Base-by-base conservation (phyloP, 805 yeast genomes). In the Metschnikowia drakensbergensis region DNA sequence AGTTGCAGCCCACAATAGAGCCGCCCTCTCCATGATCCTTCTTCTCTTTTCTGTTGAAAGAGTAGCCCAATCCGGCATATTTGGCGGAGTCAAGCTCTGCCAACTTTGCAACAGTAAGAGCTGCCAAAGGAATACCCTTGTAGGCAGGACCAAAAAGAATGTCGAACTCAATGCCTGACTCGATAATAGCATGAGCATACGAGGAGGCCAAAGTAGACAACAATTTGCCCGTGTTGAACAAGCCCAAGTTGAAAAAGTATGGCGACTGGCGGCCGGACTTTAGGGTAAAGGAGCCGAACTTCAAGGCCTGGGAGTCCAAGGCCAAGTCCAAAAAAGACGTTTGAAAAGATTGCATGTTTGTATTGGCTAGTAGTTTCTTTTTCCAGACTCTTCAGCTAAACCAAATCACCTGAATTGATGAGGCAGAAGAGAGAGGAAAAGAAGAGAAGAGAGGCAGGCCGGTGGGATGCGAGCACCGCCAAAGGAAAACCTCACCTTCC, bases 1-100 rank as follows among this genome's bases (percentile, higher is more conserved):
- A 77, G 5, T 81, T 68, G 40, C 86, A 82, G 33, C 99, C 99
- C 37, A 94, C 98, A 58, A 92, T 87, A 49, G 80, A 80, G 10
- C 99, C 99, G 57, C 98, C 99, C 72, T 92, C 99, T 48, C 99
- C 99, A 64, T 92, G 99, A 64, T 91, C 97, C 71, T 92, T 92
- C 75, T 86, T 86, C 69, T 90, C 97, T 72, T 92, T 94, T 68
- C 99, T 83, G 77, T 92, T 92, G 77, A 89, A 92, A n/a, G 97
- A 83, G 66, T 91, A 94, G 40, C 88, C 89, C 42, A 88, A 73
- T 51, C 81, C 66, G 45, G 80, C 82, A 62, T 81, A 90, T 62
- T 84, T 83, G 48, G 79, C 81, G n/a, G 89, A 88, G 50, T 88
- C 94, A 57, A 90, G 75, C 70, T 94, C 98, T 33, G 92, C 94